A percentile compares a stretch with the other conserved stretches of the same genome.
Evolutionary conservation across 257 asterid genomes (phyloP).

Genomic region (Linaria vulgaris): DNA sequence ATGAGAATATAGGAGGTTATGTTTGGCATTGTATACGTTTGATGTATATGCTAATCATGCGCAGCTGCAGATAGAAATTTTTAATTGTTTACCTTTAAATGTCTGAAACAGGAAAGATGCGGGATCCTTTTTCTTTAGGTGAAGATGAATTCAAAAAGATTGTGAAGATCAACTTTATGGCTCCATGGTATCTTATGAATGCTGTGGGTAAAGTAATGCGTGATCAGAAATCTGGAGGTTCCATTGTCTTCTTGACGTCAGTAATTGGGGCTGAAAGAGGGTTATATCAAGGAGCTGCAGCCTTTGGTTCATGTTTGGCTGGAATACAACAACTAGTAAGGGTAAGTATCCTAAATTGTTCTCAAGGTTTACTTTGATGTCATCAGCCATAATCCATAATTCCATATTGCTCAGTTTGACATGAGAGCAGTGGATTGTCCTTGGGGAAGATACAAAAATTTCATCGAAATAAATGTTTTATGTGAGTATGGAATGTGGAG

Average conservation of each 20-base stretch:
- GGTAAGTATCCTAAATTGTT: conserved; percentile 42
- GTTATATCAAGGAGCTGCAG: conserved; percentile 90
- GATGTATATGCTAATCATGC: no score
- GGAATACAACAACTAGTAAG: conserved; percentile 85
- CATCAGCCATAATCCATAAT: not conserved
- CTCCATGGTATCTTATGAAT: conserved; percentile 83
- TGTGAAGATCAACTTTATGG: conserved; percentile 67
- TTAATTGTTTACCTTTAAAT: not conserved
- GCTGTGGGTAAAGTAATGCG: conserved; percentile 69
- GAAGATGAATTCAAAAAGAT: conserved; percentile 80
- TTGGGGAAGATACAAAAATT: no score
- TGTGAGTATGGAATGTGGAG: not conserved
- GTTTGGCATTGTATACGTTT: no score
- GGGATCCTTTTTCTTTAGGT: conserved; percentile 57
- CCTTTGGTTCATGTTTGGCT: conserved; percentile 91
- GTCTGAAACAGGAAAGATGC: conserved; percentile 79
- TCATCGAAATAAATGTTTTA: no score
- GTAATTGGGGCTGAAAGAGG: conserved; percentile 90
- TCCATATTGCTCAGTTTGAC: not conserved
- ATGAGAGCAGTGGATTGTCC: not conserved
- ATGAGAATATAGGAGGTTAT: no score
- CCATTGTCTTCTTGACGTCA: conserved; percentile 71
- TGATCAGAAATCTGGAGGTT: conserved; percentile 82
- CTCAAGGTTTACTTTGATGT: not conserved
- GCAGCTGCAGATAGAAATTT: no score